A percentile compares a stretch with the other conserved stretches of the same genome.
phyloP scores from a whole-genome alignment of 352 stramenopile species.

The Pythium dissotocum region DNA sequence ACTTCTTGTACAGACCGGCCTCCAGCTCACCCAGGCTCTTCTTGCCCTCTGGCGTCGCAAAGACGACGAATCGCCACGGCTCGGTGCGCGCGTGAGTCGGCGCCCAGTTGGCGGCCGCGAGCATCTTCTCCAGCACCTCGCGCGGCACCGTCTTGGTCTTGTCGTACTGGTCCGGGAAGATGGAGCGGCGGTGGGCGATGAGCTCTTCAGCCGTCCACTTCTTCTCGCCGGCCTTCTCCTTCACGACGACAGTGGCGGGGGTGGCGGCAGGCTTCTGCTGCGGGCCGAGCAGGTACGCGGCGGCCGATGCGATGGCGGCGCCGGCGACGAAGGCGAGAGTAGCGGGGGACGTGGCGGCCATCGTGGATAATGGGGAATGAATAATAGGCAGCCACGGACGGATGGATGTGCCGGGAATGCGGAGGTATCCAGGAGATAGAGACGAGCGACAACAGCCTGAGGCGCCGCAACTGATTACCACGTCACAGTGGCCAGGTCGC shows the following conservation, averaged over 20 bases:
- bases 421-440: not conserved
- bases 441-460: not conserved
- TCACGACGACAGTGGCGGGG: constrained; percentile 18
- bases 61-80: constrained; percentile 85
- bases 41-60: constrained; percentile 50
- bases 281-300: constrained; percentile 28
- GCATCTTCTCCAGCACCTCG: constrained; percentile 72
- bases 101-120: constrained; percentile 80
- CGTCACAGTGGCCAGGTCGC: not conserved
- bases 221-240: constrained; percentile 23
- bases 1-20: constrained; percentile 68
- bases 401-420: too few species aligned
- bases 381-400: not conserved
- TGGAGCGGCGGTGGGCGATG: constrained; percentile 71
- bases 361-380: constrained; percentile 14
- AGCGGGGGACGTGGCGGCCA: constrained; percentile 19
- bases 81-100: constrained; percentile 80
- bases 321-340: constrained; percentile 22
- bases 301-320: constrained; percentile 24
- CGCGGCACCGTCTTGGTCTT: constrained; percentile 46
- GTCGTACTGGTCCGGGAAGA: constrained; percentile 80
- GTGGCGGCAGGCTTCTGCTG: constrained; percentile 25
- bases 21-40: constrained; percentile 65
- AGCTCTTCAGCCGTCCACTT: constrained; percentile 75
- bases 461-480: constrained; percentile 4